Conservation (phyloP, 371 early-diverging fungal genomes). For the Mortierella sp. region DNA sequence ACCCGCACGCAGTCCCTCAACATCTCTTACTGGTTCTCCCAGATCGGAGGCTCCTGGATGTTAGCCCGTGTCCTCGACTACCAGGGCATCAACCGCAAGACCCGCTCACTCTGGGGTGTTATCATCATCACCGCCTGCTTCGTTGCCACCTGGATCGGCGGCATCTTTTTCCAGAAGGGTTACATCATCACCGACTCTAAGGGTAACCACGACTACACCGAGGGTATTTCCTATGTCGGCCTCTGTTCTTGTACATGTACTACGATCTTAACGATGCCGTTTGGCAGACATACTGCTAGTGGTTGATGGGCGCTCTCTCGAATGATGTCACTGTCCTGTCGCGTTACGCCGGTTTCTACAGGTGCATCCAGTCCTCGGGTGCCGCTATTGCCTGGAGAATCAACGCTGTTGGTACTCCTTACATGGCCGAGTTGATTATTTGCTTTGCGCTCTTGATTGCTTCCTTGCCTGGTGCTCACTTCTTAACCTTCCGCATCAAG, state of each 20-base stretch:
- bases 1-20: slow-evolving; percentile 36
- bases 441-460: slow-evolving; percentile 50
- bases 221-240: slow-evolving; percentile 59
- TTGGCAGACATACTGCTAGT: slow-evolving; percentile 74
- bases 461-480: slow-evolving; percentile 43
- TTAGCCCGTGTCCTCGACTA: slow-evolving; percentile 71
- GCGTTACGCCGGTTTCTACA: slow-evolving; percentile 85
- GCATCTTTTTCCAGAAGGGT: slow-evolving; percentile 68
- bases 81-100: slow-evolving; percentile 58
- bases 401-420: slow-evolving; percentile 25
- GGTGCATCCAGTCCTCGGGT: slow-evolving; percentile 80
- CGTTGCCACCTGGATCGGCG: slow-evolving; percentile 73
- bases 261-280: slow-evolving; percentile 79
- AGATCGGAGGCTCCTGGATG: slow-evolving; percentile 69
- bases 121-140: slow-evolving; percentile 60
- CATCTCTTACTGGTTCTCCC: slow-evolving; percentile 77
- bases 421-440: slow-evolving; percentile 52
- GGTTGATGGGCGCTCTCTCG: slow-evolving; percentile 76
- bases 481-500: slow-evolving; percentile 42
- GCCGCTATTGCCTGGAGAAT: slow-evolving; percentile 63
- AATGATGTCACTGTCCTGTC: slow-evolving; percentile 75
- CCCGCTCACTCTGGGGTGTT: slow-evolving; percentile 65
- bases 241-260: slow-evolving; percentile 72
- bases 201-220: slow-evolving; percentile 22
- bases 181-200: slow-evolving; percentile 46